These are phyloP conservation scores for Puccinia sorghi DNA, from an alignment of 1,284 basidiomycete species.

Conservation along the genomic window DNA sequence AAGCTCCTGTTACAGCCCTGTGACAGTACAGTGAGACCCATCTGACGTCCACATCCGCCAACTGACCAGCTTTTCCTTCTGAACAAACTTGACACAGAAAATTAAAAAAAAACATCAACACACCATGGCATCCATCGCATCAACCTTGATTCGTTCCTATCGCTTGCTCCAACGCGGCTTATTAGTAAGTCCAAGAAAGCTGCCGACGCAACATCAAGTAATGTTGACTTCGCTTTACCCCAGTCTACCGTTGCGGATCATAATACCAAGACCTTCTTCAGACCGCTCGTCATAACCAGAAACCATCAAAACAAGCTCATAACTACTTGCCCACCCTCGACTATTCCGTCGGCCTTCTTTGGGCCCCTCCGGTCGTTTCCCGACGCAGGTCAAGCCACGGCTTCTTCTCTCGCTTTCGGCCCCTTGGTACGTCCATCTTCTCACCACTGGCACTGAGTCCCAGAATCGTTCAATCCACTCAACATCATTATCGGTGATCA, in stretches of 20 bases:
- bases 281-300: background rate
- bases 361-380: background rate
- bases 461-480: too few relatives aligned
- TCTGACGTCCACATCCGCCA: background rate
- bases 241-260: background rate
- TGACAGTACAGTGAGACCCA: background rate
- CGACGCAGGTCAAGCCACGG: too few relatives aligned
- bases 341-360: constrained; percentile 1
- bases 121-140: background rate
- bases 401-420: background rate
- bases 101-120: background rate
- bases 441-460: too few relatives aligned
- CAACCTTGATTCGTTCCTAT: background rate
- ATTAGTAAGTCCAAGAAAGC: background rate
- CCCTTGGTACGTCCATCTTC: background rate
- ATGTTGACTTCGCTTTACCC: too few relatives aligned
- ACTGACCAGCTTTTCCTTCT: background rate
- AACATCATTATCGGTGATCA: too few relatives aligned
- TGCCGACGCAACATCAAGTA: too few relatives aligned
- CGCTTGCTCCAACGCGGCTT: background rate
- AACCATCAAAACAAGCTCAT: too few relatives aligned
- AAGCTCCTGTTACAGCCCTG: background rate
- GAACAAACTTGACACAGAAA: background rate
- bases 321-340: background rate
- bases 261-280: background rate